A percentile compares a stretch with the other conserved stretches of the same genome.
Evolutionary conservation across 352 stramenopile species (phyloP).

Genomic region (Phytophthora litchii): DNA sequence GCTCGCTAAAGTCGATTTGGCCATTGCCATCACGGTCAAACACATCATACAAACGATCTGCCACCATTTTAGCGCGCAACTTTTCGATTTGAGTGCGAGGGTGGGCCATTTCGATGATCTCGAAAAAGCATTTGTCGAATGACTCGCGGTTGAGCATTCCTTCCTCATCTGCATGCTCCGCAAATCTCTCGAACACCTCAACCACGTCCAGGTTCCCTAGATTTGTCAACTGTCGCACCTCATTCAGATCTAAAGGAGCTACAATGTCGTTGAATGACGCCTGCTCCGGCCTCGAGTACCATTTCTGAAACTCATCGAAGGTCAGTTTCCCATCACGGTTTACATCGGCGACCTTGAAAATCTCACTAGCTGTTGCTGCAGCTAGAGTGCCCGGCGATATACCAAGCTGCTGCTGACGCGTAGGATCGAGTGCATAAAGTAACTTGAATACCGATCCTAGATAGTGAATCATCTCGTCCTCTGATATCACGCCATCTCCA

Average conservation of each 20-base stretch:
- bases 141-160: constrained; percentile 64
- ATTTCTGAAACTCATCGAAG: constrained; percentile 87
- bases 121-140: constrained; percentile 78
- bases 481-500: constrained; percentile 80
- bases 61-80: constrained; percentile 67
- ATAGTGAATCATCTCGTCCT: constrained; percentile 88
- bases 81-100: constrained; percentile 69
- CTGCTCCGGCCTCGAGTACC: constrained; percentile 77
- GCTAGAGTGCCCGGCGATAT: constrained; percentile 73
- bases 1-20: constrained; percentile 86
- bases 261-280: constrained; percentile 75
- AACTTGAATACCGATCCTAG: constrained; percentile 86
- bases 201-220: constrained; percentile 83
- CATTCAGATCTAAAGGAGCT: constrained; percentile 73
- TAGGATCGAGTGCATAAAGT: constrained; percentile 75
- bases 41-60: constrained; percentile 78
- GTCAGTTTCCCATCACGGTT: constrained; percentile 86
- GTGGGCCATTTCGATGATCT: constrained; percentile 75
- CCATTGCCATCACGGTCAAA: constrained; percentile 85
- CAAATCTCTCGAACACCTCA: constrained; percentile 88
- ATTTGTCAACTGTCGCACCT: constrained; percentile 86
- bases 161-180: constrained; percentile 63
- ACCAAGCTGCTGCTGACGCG: constrained; percentile 57
- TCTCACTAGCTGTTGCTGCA: constrained; percentile 65
- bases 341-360: constrained; percentile 89